Evolutionary conservation across 1,284 basidiomycete species (phyloP).

Genomic region (Trichosporon sp.): DNA sequence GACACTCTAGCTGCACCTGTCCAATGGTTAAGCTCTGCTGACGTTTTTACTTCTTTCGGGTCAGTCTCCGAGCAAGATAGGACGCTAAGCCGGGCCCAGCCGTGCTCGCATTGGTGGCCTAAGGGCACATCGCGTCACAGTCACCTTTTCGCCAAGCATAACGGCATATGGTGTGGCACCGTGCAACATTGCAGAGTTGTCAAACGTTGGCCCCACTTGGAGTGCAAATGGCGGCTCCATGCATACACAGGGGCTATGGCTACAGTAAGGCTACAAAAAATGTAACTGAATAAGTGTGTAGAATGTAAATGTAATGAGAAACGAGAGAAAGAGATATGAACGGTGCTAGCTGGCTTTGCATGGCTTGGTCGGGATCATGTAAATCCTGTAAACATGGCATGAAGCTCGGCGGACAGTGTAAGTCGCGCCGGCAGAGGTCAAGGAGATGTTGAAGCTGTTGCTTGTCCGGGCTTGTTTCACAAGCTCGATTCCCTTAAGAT

Average conservation of each 20-base stretch:
- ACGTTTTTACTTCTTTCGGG: neutral
- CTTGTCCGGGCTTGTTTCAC: neutral
- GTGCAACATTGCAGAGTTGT: neutral
- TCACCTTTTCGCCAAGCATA: neutral
- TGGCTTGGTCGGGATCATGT: neutral
- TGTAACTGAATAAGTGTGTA: neutral
- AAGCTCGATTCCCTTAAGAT: neutral
- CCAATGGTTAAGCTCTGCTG: neutral
- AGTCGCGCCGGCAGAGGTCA: neutral
- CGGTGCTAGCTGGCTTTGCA: neutral
- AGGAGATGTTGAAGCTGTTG: neutral
- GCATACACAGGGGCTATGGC: slow-evolving; percentile 5
- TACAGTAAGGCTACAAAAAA: slow-evolving; percentile 7
- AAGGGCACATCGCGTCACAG: neutral
- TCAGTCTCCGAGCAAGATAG: neutral
- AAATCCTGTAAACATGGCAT: neutral
- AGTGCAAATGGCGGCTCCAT: slow-evolving; percentile 3
- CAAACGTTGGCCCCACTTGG: neutral
- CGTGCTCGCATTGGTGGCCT: neutral
- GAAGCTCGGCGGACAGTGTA: neutral
- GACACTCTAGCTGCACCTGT: neutral
- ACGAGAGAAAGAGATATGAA: neutral
- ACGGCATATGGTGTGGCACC: neutral
- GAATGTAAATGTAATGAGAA: neutral
- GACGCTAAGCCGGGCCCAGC: neutral